Conservation (phyloP, 177 flowering plant genomes). For the Vitis hybrid region DNA sequence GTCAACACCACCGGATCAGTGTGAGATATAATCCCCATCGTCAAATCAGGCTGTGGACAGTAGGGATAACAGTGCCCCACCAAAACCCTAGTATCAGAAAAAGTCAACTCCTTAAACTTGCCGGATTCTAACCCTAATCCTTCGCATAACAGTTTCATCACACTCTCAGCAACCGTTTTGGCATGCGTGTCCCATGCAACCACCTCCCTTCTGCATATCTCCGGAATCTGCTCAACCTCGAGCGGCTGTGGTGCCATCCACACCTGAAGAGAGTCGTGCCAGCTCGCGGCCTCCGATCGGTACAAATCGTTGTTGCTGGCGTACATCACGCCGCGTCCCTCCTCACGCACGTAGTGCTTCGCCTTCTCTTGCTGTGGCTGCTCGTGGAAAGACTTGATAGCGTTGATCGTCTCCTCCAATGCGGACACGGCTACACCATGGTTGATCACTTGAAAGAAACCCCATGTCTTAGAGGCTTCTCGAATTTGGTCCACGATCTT, state of each 20-base stretch:
- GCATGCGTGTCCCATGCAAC: slow-evolving; percentile 27
- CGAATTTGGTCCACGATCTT: slow-evolving; percentile 18
- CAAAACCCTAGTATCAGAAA: slow-evolving; percentile 18
- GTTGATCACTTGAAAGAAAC: slow-evolving; percentile 40
- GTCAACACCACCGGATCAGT: slow-evolving; percentile 44
- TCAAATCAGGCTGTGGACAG: slow-evolving; percentile 54
- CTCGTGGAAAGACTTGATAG: slow-evolving; percentile 28
- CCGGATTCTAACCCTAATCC: slow-evolving; percentile 32
- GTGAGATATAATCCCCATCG: slow-evolving; percentile 43
- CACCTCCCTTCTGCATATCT: slow-evolving; percentile 27
- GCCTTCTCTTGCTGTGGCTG: slow-evolving; percentile 19
- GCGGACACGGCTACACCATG: slow-evolving; percentile 16
- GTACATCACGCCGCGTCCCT: slow-evolving; percentile 13
- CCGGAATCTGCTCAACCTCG: slow-evolving; percentile 27
- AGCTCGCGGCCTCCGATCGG: slow-evolving; percentile 20
- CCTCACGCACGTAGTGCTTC: slow-evolving; percentile 22
- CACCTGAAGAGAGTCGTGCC: slow-evolving; percentile 25
- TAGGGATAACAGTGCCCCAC: slow-evolving; percentile 43
- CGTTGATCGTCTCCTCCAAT: slow-evolving; percentile 12
- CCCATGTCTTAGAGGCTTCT: slow-evolving; percentile 24
- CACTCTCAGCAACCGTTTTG: slow-evolving; percentile 18
- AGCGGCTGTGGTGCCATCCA: slow-evolving; percentile 15
- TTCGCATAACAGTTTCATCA: slow-evolving; percentile 37
- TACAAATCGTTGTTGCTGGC: slow-evolving; percentile 25
- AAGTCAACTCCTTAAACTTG: slow-evolving; percentile 31